A percentile compares a stretch with the other conserved stretches of the same genome.
phyloP scores from a whole-genome alignment of 1,139 yeast species.

The Geotrichum reessii region DNA sequence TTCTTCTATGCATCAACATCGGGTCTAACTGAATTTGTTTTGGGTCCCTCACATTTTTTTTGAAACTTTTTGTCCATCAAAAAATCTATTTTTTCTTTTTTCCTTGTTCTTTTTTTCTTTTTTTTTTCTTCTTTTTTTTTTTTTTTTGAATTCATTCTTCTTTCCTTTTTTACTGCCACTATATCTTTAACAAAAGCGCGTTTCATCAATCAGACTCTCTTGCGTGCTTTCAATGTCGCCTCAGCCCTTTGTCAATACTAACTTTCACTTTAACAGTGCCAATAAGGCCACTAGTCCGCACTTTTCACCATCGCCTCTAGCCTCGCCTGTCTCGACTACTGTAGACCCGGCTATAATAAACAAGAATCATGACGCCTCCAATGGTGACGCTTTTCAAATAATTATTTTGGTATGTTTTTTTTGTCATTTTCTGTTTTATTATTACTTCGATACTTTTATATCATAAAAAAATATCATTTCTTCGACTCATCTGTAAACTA shows the following conservation, averaged over 20 bases:
- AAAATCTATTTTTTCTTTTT: not conserved
- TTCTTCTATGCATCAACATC: not conserved
- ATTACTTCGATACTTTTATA: not conserved
- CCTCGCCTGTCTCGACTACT: not conserved
- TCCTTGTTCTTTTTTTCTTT: not conserved
- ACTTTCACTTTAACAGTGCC: not conserved
- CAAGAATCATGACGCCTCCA: not conserved
- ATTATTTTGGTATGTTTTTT: conserved; percentile 15
- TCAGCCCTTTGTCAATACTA: not conserved
- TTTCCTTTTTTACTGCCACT: not conserved
- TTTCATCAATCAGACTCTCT: not conserved
- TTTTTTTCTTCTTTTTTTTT: not conserved
- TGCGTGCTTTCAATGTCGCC: not conserved
- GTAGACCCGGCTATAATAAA: not conserved
- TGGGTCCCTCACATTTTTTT: not conserved
- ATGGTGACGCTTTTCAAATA: conserved; percentile 15
- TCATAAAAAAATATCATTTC: no score
- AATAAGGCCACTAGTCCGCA: not conserved
- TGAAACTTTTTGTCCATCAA: not conserved
- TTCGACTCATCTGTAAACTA: not conserved
- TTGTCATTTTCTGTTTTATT: not conserved
- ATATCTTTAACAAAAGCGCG: not conserved
- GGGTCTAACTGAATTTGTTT: not conserved
- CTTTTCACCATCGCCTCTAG: not conserved
- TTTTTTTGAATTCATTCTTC: not conserved